phyloP scores from a whole-genome alignment of 1,284 basidiomycete species.

The Papiliotrema nemorosa region DNA sequence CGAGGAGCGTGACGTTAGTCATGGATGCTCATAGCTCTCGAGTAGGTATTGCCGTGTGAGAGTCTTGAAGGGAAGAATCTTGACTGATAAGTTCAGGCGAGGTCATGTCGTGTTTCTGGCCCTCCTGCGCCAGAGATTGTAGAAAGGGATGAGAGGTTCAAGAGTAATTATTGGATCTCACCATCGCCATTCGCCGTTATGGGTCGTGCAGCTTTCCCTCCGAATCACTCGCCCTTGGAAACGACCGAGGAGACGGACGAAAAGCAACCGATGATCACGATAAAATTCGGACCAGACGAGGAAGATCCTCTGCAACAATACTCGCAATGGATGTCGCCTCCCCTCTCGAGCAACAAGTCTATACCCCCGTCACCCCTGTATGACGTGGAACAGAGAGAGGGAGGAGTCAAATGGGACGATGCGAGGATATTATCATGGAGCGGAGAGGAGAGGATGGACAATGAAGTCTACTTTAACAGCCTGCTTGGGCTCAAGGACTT shows the following conservation, averaged over 20 bases:
- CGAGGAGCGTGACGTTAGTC: slow-evolving; percentile 29
- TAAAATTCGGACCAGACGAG: not conserved
- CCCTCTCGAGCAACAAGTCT: not conserved
- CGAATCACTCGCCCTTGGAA: too few species aligned
- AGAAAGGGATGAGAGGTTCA: not conserved
- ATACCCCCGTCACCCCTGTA: slow-evolving; percentile 15
- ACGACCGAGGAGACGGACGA: not conserved
- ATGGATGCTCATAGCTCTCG: slow-evolving; percentile 43
- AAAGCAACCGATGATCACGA: not conserved
- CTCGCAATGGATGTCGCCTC: slow-evolving; percentile 18
- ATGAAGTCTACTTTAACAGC: slow-evolving; percentile 15
- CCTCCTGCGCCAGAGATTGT: not conserved
- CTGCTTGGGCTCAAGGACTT: too few species aligned
- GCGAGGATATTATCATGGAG: slow-evolving; percentile 23
- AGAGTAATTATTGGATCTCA: not conserved
- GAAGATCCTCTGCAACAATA: not conserved
- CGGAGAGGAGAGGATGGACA: slow-evolving; percentile 17
- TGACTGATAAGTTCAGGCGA: not conserved
- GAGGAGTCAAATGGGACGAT: slow-evolving; percentile 24
- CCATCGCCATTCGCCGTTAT: too few species aligned
- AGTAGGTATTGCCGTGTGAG: slow-evolving; percentile 16
- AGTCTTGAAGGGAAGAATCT: too few species aligned
- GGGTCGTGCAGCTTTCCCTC: too few species aligned
- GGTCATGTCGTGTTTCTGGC: not conserved
- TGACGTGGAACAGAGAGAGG: slow-evolving; percentile 9